Evolutionary conservation across 225 moss, liverwort and hornwort genomes (phyloP).

Genomic region (Takakia lepidozioides): DNA sequence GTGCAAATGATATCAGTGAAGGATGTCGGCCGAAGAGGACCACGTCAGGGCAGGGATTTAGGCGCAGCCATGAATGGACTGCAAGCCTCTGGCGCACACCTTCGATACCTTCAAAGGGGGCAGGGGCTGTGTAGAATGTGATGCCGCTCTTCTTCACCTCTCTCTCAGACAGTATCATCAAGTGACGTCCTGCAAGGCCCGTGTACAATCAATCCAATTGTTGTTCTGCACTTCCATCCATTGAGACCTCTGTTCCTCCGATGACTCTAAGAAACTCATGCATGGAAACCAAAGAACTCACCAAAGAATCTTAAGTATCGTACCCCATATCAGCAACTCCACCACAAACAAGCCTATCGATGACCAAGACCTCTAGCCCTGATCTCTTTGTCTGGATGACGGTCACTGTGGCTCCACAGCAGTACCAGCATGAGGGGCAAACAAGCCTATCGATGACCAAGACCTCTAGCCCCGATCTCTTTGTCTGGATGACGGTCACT

Average conservation of each 20-base stretch:
- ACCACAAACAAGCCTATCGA: too few species aligned
- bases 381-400: neutral
- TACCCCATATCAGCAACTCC: too few species aligned
- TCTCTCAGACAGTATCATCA: conserved; percentile 11
- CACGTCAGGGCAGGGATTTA: conserved; percentile 49
- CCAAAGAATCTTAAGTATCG: too few species aligned
- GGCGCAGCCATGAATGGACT: conserved; percentile 74
- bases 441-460: neutral
- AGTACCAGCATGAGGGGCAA: too few species aligned
- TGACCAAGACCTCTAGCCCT: neutral
- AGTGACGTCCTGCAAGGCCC: conserved; percentile 20
- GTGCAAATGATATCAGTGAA: conserved; percentile 52
- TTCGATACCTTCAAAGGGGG: conserved; percentile 62
- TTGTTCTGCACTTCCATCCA: too few species aligned
- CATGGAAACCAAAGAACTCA: too few species aligned
- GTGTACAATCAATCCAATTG: neutral
- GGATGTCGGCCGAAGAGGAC: conserved; percentile 72
- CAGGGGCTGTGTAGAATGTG: conserved; percentile 84
- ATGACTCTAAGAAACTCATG: neutral
- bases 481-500: conserved; percentile 1
- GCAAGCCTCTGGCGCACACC: conserved; percentile 58
- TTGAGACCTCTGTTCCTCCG: neutral
- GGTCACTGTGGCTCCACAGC: too few species aligned
- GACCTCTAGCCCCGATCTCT: neutral
- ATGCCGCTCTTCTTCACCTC: conserved; percentile 15